Evolutionary conservation across 306 rosid genomes (phyloP), one percentile per base, ranked within the genome.

Genomic region (Rosa rugosa): DNA sequence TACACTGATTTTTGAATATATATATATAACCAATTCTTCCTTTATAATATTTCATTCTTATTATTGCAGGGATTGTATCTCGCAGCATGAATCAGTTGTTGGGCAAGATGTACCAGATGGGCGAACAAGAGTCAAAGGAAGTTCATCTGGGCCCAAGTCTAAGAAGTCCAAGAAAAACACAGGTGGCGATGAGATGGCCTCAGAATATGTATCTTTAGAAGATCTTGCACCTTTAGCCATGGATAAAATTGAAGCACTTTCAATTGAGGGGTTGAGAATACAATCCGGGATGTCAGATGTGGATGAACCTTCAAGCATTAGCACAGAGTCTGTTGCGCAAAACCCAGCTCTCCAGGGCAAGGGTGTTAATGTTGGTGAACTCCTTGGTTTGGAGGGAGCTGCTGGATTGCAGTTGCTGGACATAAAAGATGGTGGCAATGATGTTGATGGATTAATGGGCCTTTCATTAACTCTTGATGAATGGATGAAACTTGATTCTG

Each of bases 241-340:
- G 97, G 94, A 90, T 81, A 93, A 90, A 86, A 90, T 91, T 60
- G 98, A 93, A 90, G 97, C 98, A 31, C 97, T 95, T 83, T 91
- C 91, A 50, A 49, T 95, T 27, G 97, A 92, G 83, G 99, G 99
- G 59, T 84, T 93, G 89, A 92, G 95, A 88, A 93, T 95, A 85
- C 96, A 95, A 84, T 91, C 94, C 1, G 98, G 94, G 79, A 87
- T 91, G 97, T 90, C 92, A 0, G 87, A 87, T 72, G 94, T 80
- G 47, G 93, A 94, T 41, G 96, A 87, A 67, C 91, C 99, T 80
- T 93, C 95, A 73, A 91, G 88, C 81, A 93, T 92, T 82, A 84
- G 76, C 69, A 83, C 91, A 41, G 77, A 87, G 76, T 80, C 96
- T 76, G 83, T 75, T 73, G 87, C 86, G 22, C 91, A 87, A 70